phyloP scores from a whole-genome alignment of 257 asterid genomes.

The Scutellaria galericulata region DNA sequence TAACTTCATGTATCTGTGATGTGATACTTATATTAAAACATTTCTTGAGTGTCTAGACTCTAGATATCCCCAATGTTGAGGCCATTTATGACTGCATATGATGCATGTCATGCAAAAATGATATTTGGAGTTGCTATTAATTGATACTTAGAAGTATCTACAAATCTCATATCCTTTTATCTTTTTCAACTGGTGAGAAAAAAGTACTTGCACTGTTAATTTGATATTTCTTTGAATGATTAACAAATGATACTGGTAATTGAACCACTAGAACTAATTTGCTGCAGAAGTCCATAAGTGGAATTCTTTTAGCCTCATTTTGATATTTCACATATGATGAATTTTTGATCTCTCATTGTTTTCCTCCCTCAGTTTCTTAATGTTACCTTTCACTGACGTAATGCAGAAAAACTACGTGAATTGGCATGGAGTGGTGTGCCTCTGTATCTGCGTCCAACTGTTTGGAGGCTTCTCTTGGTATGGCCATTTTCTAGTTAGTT shows the following conservation, averaged over 20 bases:
- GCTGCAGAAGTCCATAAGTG: background rate
- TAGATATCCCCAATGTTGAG: background rate
- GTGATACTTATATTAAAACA: background rate
- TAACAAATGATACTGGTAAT: background rate
- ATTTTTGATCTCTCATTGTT: conserved; percentile 8
- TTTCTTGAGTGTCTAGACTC: background rate
- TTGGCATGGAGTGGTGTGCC: conserved; percentile 99
- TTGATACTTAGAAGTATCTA: conserved; percentile 3
- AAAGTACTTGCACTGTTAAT: background rate
- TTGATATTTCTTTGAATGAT: conserved; percentile 4
- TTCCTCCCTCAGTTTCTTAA: conserved; percentile 24
- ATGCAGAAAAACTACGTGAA: conserved; percentile 90
- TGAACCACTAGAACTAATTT: conserved; percentile 3
- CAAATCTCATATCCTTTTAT: background rate
- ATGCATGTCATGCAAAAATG: background rate
- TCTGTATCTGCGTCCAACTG: conserved; percentile 82
- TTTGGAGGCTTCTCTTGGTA: conserved; percentile 99
- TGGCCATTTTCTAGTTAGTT: conserved; percentile 22
- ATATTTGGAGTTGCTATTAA: conserved; percentile 2
- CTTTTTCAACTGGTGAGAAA: background rate
- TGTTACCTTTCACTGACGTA: conserved; percentile 16
- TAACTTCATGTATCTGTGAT: background rate
- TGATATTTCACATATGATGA: background rate
- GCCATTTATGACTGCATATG: no score
- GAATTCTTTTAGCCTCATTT: conserved; percentile 7